Conservation (phyloP, 2,329 filamentous ascomycete species). For the Epichloe aotearoae region DNA sequence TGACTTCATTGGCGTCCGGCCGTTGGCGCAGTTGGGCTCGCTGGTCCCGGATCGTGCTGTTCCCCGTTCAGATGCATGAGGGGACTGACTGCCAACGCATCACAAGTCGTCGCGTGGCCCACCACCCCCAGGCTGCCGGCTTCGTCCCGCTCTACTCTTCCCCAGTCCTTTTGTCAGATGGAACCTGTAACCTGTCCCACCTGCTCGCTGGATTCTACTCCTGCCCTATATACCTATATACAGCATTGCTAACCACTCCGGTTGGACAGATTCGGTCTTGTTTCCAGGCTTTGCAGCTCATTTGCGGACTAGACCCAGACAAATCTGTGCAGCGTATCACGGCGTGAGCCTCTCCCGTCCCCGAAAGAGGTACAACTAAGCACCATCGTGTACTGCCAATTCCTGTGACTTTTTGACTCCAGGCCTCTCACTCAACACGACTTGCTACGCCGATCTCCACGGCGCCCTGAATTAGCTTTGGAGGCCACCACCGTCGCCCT, state of each 20-base stretch:
- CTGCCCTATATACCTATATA: slow-evolving; percentile 21
- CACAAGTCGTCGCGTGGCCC: slow-evolving; percentile 19
- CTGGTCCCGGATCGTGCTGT: slow-evolving; percentile 24
- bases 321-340: neutral
- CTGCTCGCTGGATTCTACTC: slow-evolving; percentile 12
- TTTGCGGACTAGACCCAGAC: slow-evolving; percentile 12
- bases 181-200: neutral
- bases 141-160: slow-evolving; percentile 2
- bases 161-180: neutral
- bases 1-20: slow-evolving; percentile 8
- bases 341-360: slow-evolving; percentile 1
- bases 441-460: slow-evolving; percentile 39
- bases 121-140: slow-evolving; percentile 13
- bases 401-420: neutral
- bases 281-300: slow-evolving; percentile 9
- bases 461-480: slow-evolving; percentile 43
- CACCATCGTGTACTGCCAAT: neutral
- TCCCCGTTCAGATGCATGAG: slow-evolving; percentile 40
- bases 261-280: slow-evolving; percentile 19
- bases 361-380: neutral
- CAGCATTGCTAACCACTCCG: slow-evolving; percentile 21
- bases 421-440: neutral
- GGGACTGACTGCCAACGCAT: slow-evolving; percentile 24
- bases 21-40: slow-evolving; percentile 9
- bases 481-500: slow-evolving; percentile 20